Conservation (phyloP, 1,139 yeast species). For the Saccharomyces hybrid region DNA sequence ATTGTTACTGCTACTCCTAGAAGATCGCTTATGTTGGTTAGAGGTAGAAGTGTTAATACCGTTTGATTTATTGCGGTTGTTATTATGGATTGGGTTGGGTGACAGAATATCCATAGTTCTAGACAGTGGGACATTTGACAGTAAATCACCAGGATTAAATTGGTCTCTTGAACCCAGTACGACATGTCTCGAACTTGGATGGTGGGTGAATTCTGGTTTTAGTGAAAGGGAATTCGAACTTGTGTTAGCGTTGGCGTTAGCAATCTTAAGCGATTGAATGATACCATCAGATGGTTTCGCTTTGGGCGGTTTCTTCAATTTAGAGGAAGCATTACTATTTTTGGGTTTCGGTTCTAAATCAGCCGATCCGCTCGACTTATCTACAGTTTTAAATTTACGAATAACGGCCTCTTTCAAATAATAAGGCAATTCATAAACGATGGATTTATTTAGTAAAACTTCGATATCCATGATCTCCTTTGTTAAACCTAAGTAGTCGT, state of each 20-base stretch:
- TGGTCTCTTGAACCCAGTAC: slow-evolving; percentile 52
- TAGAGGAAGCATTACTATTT: not conserved
- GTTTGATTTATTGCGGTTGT: not conserved
- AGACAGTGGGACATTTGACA: slow-evolving; percentile 75
- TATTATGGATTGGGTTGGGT: not conserved
- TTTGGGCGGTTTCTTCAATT: not conserved
- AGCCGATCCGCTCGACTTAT: not conserved
- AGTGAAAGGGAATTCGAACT: slow-evolving; percentile 5
- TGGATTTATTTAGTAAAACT: slow-evolving; percentile 48
- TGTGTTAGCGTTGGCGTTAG: slow-evolving; percentile 2
- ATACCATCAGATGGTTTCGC: slow-evolving; percentile 10
- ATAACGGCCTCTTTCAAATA: slow-evolving; percentile 51
- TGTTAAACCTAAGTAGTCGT: slow-evolving; percentile 78
- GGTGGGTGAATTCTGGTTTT: slow-evolving; percentile 7
- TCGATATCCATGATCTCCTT: slow-evolving; percentile 77
- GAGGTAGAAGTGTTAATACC: not conserved
- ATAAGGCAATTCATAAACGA: slow-evolving; percentile 49
- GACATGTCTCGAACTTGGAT: slow-evolving; percentile 50
- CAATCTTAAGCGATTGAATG: slow-evolving; percentile 5
- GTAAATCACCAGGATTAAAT: slow-evolving; percentile 74
- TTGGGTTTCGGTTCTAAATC: not conserved
- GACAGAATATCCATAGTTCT: slow-evolving; percentile 32
- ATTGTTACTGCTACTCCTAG: not conserved
- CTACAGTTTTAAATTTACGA: slow-evolving; percentile 34
- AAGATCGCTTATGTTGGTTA: not conserved